Evolutionary conservation across 2,329 filamentous ascomycete genomes (phyloP), one percentile per base, ranked within the genome.

Genomic region (Alternaria atra): DNA sequence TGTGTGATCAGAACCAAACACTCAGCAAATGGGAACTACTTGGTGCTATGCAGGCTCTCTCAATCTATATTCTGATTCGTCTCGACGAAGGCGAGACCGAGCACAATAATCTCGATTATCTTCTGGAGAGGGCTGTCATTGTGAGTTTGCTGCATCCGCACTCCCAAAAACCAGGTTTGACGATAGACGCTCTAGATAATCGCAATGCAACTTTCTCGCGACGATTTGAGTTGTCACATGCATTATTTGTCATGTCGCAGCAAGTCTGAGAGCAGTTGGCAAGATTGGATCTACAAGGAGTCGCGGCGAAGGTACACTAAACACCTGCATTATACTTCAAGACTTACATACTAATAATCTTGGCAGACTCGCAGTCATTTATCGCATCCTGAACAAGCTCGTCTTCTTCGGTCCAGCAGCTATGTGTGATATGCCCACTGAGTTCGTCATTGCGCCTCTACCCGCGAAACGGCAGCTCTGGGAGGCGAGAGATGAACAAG

Each of bases 81-180:
- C 37, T 84, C 29, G 76, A 80, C 48, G 81, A 84, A 72, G 81
- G 81, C 40, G 79, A 82, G 65, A 83, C 77, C 1, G 76, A 80
- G 1, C 51, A 81, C 30, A 83, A 82, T 60, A 77, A 83, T 47
- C 61, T 79, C 39, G 82, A 84, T 61, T n/a, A 42, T 55, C 53
- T 55, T 34, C 34, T 55, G 1, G 53, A 48, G 20, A 55, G 34
- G 43, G 53, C 53, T 0, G 53, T 55, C 8, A 42, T 55, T 29
- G 40, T 55, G 30, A 37, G 42, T 29, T n/a, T 15, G 5, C 5
- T 25, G 2, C 15, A 17, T 17, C 25, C 6, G 17, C 10, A 8
- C 7, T 30, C 23, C 6, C 2, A 32, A 40, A 6, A 23, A 32
- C 6, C 9, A 42, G 20, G n/a, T 17, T n/a, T 53, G 7, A 53